These are phyloP conservation scores for Trichosporon inkin DNA, from an alignment of 1,284 basidiomycete genomes.

Conservation along the genomic window DNA sequence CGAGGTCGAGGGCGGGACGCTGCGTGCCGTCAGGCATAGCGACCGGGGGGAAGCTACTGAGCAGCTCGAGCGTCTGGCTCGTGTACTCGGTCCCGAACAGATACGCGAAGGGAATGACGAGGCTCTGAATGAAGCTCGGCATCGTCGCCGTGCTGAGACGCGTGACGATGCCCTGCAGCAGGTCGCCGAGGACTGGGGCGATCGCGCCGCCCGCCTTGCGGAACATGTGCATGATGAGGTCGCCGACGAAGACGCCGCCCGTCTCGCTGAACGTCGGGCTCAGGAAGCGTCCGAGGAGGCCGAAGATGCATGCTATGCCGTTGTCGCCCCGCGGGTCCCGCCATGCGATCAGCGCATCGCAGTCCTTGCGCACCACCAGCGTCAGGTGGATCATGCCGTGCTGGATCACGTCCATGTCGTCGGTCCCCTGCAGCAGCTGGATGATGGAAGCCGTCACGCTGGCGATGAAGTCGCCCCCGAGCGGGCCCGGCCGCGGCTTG, in stretches of 20 bases:
- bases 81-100: slow-evolving; percentile 73
- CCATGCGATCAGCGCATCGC: slow-evolving; percentile 72
- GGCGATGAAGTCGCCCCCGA: slow-evolving; percentile 72
- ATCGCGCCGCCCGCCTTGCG: slow-evolving; percentile 68
- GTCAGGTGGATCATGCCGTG: slow-evolving; percentile 79
- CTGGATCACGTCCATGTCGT: slow-evolving; percentile 80
- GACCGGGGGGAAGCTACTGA: slow-evolving; percentile 59
- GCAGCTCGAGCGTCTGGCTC: slow-evolving; percentile 67
- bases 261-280: slow-evolving; percentile 63
- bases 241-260: slow-evolving; percentile 86
- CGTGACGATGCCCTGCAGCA: slow-evolving; percentile 74
- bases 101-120: slow-evolving; percentile 89
- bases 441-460: slow-evolving; percentile 71
- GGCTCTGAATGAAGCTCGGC: slow-evolving; percentile 74
- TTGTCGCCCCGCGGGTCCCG: slow-evolving; percentile 60
- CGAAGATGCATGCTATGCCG: slow-evolving; percentile 69
- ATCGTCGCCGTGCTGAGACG: slow-evolving; percentile 80
- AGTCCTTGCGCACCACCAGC: slow-evolving; percentile 79
- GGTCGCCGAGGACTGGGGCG: slow-evolving; percentile 66
- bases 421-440: slow-evolving; percentile 60
- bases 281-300: slow-evolving; percentile 69
- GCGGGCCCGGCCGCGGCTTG: slow-evolving; percentile 59
- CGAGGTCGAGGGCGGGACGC: slow-evolving; percentile 62
- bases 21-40: slow-evolving; percentile 52
- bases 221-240: slow-evolving; percentile 87